These are phyloP conservation scores for Aspergillus felis DNA, from an alignment of 2,329 filamentous ascomycete species.

Conservation along the genomic window DNA sequence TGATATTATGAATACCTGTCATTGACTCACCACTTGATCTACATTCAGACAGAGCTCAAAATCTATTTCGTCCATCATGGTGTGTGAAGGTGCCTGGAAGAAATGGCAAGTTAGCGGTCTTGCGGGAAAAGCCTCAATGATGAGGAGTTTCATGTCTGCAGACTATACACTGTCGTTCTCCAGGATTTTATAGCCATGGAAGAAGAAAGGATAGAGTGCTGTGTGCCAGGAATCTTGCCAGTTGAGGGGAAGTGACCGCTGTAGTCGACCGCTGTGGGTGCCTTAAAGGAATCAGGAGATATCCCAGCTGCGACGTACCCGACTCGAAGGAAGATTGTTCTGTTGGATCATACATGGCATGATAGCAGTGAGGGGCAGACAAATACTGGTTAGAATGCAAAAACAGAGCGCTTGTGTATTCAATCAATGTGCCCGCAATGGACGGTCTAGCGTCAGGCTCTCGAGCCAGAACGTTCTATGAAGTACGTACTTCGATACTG, in stretches of 20 bases:
- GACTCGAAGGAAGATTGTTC: neutral
- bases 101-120: neutral
- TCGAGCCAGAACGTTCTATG: neutral
- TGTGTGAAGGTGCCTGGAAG: neutral
- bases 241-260: neutral
- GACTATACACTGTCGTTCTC: neutral
- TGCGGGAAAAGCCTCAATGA: neutral
- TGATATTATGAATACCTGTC: neutral
- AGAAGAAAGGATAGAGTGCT: neutral
- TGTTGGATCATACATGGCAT: neutral
- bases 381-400: neutral
- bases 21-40: slow-evolving; percentile 11
- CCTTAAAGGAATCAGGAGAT: neutral
- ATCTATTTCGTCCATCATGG: slow-evolving; percentile 18
- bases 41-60: slow-evolving; percentile 17
- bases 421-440: neutral
- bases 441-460: neutral
- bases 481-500: neutral
- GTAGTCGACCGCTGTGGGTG: neutral
- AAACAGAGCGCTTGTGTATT: neutral
- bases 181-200: neutral
- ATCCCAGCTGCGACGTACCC: neutral
- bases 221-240: neutral
- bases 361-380: neutral
- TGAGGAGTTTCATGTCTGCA: neutral